Evolutionary conservation across 2,329 filamentous ascomycete species (phyloP).

Genomic region (Xylariales sp.): DNA sequence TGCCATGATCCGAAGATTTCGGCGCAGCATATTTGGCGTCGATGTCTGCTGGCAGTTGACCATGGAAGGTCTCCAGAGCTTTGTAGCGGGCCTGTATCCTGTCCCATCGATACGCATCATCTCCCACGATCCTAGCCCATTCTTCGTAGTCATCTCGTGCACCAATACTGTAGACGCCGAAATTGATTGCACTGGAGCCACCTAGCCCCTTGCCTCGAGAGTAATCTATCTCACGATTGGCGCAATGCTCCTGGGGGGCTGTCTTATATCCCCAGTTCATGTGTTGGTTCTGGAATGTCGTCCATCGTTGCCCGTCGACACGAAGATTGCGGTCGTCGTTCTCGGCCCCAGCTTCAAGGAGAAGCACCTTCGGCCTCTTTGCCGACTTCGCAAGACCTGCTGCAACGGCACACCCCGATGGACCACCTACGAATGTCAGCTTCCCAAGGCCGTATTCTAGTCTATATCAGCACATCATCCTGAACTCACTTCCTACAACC

Average conservation of each 20-base stretch:
- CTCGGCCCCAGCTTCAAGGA: conserved; percentile 54
- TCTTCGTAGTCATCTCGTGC: conserved; percentile 57
- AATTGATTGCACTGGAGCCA: conserved; percentile 50
- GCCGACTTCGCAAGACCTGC: conserved; percentile 42
- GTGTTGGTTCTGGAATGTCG: conserved; percentile 41
- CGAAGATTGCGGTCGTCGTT: conserved; percentile 43
- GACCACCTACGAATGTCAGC: conserved; percentile 42
- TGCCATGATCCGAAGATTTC: conserved; percentile 42
- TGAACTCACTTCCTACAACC: neutral
- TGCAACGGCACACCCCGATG: conserved; percentile 54
- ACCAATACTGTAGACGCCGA: conserved; percentile 49
- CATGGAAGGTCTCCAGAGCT: conserved; percentile 49
- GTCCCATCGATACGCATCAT: conserved; percentile 52
- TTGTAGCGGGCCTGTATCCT: conserved; percentile 46
- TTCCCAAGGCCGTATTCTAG: neutral
- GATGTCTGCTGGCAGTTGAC: conserved; percentile 29
- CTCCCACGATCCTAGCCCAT: conserved; percentile 52
- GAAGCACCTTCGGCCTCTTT: conserved; percentile 47
- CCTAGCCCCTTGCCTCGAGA: conserved; percentile 47
- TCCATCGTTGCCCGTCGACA: conserved; percentile 51
- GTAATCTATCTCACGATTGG: conserved; percentile 40
- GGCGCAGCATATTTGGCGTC: conserved; percentile 44
- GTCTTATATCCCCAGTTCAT: conserved; percentile 52
- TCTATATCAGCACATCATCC: neutral
- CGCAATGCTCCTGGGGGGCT: conserved; percentile 38